Conservation (phyloP, 495 filamentous ascomycete genomes). For the Tricharina praecox region DNA sequence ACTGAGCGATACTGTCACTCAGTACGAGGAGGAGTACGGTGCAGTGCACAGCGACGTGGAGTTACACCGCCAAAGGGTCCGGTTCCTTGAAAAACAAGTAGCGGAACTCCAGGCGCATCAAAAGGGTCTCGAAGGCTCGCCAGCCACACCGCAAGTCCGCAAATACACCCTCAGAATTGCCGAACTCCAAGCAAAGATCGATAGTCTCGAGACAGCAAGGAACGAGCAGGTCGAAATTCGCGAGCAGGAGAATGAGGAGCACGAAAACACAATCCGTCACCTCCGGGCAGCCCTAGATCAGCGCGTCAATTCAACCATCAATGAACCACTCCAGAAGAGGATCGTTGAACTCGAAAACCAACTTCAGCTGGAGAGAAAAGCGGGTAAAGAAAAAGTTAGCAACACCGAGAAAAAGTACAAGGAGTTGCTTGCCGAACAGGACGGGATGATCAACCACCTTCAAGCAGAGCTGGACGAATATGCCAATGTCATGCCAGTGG, state of each 20-base stretch:
- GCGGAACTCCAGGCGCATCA: constrained; percentile 5
- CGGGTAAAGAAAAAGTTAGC: constrained; percentile 7
- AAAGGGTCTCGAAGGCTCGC: neutral
- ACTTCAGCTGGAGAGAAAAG: constrained; percentile 11
- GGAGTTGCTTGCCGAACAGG: constrained; percentile 17
- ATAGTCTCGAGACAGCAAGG: neutral
- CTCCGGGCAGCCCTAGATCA: constrained; percentile 10
- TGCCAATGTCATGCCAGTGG: constrained; percentile 24
- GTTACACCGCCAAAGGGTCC: constrained; percentile 10
- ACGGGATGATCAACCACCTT: constrained; percentile 19
- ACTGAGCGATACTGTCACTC: constrained; percentile 8
- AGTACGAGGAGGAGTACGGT: constrained; percentile 16
- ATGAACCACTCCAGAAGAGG: neutral
- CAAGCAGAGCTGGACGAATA: constrained; percentile 24
- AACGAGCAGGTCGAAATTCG: constrained; percentile 8
- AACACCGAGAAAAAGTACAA: constrained; percentile 14
- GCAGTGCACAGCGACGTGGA: constrained; percentile 8
- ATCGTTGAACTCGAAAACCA: constrained; percentile 10
- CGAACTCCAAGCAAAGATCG: neutral
- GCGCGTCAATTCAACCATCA: constrained; percentile 2
- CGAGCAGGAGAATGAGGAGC: constrained; percentile 14
- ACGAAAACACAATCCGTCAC: constrained; percentile 15
- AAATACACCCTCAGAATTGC: neutral
- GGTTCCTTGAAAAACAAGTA: constrained; percentile 8
- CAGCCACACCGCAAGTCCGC: neutral